Evolutionary conservation across 805 yeast genomes (phyloP), one percentile per base, ranked within the genome.

Genomic region (Teunomyces kruisii): DNA sequence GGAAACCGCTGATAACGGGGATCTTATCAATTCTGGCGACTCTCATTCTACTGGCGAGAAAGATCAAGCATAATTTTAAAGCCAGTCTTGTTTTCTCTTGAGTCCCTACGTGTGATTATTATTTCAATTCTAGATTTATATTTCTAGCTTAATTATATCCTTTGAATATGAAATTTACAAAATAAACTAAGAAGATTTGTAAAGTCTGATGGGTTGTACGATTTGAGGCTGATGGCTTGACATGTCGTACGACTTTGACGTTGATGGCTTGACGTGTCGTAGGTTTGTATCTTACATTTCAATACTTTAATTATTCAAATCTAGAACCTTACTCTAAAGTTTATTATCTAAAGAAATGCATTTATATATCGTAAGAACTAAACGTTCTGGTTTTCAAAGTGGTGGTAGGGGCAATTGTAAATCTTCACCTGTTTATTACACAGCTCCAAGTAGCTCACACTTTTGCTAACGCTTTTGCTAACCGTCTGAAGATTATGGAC

Each of bases 1-100:
- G n/a, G 74, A 70, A 51, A 54, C 54, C 33, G 51, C 17, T 4
- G 38, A 45, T 8, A 59, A 58, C 28, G 61, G 52, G 9, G 60
- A 54, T 12, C 44, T 63, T 36, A 39, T 43, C 40, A 39, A 35
- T 28, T 12, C 19, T 6, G 38, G 22, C 19, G 35, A 32, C 35
- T 35, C 38, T 9, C 28, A 44, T 36, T 39, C 46, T 14, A 41
- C 49, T 36, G 46, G 42, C 19, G 52, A 46, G 24, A 47, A 49
- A 26, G 45, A 49, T 38, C 46, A 35, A 26, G 35, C 38, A n/a
- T 32, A 22, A 24, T 30, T 28, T 17, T 14, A 5, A 35, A 17
- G 22, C 38, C 28, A 9, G 27, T 13, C 32, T 27, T 28, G 31
- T 17, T 15, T 12, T 28, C 24, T 16, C 15, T 26, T 22, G 16